Evolutionary conservation across 768 basidiomycete species (phyloP).

Genomic region (Floccularia luteovirens): DNA sequence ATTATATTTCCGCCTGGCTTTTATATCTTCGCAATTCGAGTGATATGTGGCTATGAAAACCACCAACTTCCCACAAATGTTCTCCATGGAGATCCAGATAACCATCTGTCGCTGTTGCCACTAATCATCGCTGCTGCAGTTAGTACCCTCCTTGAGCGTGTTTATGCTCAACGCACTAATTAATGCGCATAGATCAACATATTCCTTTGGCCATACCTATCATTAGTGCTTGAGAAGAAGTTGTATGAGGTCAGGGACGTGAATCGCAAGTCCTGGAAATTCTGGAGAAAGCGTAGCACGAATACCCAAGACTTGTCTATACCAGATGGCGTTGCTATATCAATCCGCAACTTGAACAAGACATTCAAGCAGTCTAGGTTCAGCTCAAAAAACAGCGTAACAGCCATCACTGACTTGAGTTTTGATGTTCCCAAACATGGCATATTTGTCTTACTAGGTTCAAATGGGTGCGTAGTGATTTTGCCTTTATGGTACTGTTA

Average conservation of each 20-base stretch:
- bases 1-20: constrained; percentile 71
- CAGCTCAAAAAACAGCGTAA: constrained; percentile 38
- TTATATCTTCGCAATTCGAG: constrained; percentile 65
- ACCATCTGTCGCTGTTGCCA: constrained; percentile 42
- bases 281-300: constrained; percentile 21
- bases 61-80: constrained; percentile 45
- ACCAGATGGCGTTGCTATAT: constrained; percentile 44
- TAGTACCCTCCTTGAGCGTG: constrained; percentile 15
- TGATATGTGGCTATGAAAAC: constrained; percentile 63
- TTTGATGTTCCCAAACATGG: constrained; percentile 64
- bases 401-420: constrained; percentile 59
- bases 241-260: constrained; percentile 52
- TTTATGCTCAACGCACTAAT: neutral
- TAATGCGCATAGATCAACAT: constrained; percentile 44
- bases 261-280: constrained; percentile 19
- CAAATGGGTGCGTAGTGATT: constrained; percentile 44
- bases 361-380: constrained; percentile 45
- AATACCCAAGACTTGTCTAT: constrained; percentile 11
- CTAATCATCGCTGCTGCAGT: constrained; percentile 61
- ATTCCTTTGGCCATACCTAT: constrained; percentile 69
- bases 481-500: constrained; percentile 2
- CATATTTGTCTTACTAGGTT: constrained; percentile 73
- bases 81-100: constrained; percentile 54
- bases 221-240: constrained; percentile 45
- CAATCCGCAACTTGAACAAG: constrained; percentile 53